Evolutionary conservation across 345 rosid genomes (phyloP), one percentile per base, ranked within the genome.

Genomic region (Sapria himalayana): DNA sequence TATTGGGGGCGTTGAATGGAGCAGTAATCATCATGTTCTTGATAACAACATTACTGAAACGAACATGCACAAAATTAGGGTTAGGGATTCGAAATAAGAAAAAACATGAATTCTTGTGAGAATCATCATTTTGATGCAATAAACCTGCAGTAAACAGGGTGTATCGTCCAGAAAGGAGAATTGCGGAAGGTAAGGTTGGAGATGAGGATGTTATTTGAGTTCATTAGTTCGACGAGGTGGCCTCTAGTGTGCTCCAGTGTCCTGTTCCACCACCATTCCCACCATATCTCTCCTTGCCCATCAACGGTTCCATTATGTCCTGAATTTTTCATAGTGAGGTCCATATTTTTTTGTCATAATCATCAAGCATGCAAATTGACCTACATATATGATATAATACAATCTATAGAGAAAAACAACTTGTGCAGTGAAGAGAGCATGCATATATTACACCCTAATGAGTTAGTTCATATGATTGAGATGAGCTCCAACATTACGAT

Each of bases 181-280:
- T 84, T 72, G 21, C 46, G 65, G 49, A 89, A 66, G 22, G 93
- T 80, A 34, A 89, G 85, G 46, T 89, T 79, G 25, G 92, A 74
- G 54, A 89, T 77, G 40, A 84, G 85, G 37, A 91, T 41, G 49
- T 77, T 59, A 13, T 39, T 58, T 33, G 95, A 91, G 70, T 74
- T 84, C 76, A 67, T 71, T 25, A 91, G 45, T 47, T 91, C 99
- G 12, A 91, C 47, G 15, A 91, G 81, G 57, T 79, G 99, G 43
- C 99, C 99, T 67, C 99, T 80, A 19, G 95, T 91, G 54, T 74
- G 71, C 45, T 67, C 54, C 64, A 91, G 36, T 23, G 86, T 91
- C 63, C 76, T 71, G 56, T 84, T 91, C 99, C 99, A 79, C 98
- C 98, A 89, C 52, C 76, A 60, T 10, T 82, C 93, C 98, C 95